Percentiles rank a stretch among this genome's conserved stretches.
Evolutionary conservation across 257 asterid genomes (phyloP).

Genomic region (Solanum corneliomulleri): DNA sequence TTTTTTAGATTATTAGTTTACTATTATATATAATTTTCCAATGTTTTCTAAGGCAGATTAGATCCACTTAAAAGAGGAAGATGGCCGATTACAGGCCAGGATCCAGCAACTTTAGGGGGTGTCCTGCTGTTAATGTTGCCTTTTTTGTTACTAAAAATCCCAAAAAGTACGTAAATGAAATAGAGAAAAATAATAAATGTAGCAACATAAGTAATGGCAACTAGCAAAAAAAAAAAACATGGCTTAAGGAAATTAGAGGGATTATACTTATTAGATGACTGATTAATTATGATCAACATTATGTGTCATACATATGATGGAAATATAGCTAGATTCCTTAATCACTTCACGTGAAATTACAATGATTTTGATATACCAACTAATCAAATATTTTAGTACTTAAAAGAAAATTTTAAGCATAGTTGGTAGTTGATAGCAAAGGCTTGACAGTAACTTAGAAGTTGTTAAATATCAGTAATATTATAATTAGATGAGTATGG

Average conservation of each 20-base stretch:
- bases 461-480: too few relatives aligned
- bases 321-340: too few relatives aligned
- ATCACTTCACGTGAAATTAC: neutral
- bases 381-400: neutral
- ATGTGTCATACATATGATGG: neutral
- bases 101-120: neutral
- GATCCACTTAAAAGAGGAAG: conserved; percentile 14
- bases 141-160: neutral
- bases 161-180: neutral
- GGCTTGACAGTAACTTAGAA: neutral
- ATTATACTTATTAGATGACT: neutral
- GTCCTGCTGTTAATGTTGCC: too few relatives aligned
- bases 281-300: neutral
- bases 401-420: neutral
- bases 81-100: conserved; percentile 20
- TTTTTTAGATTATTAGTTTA: too few relatives aligned
- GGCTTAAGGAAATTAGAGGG: neutral
- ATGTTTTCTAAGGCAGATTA: conserved; percentile 4
- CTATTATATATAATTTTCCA: too few relatives aligned
- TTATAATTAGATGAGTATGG: too few relatives aligned
- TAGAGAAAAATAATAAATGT: neutral
- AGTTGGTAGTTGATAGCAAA: neutral
- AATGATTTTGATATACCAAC: neutral
- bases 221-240: neutral
- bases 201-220: neutral